Percentiles rank a stretch among this genome's conserved stretches.
Evolutionary conservation across 2,329 filamentous ascomycete genomes (phyloP).

Genomic region (Xylariaceae sp.): DNA sequence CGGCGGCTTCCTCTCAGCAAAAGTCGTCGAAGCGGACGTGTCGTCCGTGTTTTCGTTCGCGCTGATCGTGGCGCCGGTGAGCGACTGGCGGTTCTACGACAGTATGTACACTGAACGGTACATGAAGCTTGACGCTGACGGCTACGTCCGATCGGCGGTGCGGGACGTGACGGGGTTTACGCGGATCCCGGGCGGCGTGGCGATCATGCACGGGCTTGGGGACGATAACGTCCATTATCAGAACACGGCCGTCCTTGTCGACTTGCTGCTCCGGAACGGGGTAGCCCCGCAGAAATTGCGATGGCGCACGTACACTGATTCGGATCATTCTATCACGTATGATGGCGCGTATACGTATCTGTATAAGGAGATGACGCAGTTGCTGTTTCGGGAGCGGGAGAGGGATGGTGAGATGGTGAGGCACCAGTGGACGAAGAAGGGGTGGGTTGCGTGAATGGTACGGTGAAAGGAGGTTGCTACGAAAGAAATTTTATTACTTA

Average conservation of each 20-base stretch:
- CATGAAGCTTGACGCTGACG: constrained; percentile 60
- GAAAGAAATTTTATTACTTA: background rate
- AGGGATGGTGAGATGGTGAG: constrained; percentile 19
- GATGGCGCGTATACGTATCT: constrained; percentile 51
- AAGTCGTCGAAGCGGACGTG: constrained; percentile 56
- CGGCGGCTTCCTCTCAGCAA: constrained; percentile 61
- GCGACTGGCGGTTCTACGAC: constrained; percentile 68
- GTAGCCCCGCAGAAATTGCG: constrained; percentile 58
- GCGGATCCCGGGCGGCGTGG: constrained; percentile 53
- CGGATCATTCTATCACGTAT: constrained; percentile 56
- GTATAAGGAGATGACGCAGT: constrained; percentile 58
- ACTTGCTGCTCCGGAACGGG: constrained; percentile 53
- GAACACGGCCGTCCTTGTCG: constrained; percentile 56
- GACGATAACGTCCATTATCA: constrained; percentile 72
- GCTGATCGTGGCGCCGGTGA: constrained; percentile 60
- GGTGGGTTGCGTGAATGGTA: background rate
- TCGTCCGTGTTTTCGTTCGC: constrained; percentile 58
- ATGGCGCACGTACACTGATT: constrained; percentile 61
- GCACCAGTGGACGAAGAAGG: constrained; percentile 30
- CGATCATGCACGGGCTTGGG: constrained; percentile 60
- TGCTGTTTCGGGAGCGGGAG: constrained; percentile 55
- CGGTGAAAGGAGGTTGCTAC: background rate
- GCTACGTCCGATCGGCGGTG: constrained; percentile 59
- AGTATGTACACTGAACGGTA: constrained; percentile 67
- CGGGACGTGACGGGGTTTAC: constrained; percentile 50